A percentile compares a stretch with the other conserved stretches of the same genome.
phyloP scores from a whole-genome alignment of 768 basidiomycete species.

The Melanogaster broomeanus region DNA sequence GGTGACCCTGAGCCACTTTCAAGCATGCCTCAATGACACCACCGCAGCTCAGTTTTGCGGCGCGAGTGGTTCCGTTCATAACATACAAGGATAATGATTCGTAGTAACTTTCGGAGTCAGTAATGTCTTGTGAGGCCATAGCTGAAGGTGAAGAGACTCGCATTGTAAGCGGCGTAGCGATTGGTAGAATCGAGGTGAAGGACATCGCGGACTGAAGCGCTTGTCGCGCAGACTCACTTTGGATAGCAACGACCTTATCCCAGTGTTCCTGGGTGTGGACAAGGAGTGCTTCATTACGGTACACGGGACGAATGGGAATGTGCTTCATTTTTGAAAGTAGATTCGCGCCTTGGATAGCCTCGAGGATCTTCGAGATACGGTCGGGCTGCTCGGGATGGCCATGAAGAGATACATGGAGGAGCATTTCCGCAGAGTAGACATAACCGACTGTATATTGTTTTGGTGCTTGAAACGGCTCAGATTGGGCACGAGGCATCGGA shows the following conservation, averaged over 20 bases:
- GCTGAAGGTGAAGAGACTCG: constrained; percentile 42
- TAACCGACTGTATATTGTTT: constrained; percentile 61
- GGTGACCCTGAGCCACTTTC: constrained; percentile 76
- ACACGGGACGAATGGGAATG: constrained; percentile 73
- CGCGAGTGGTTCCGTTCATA: constrained; percentile 77
- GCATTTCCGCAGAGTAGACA: constrained; percentile 88
- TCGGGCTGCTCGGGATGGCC: constrained; percentile 76
- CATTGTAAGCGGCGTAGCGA: constrained; percentile 13
- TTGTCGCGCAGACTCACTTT: constrained; percentile 54
- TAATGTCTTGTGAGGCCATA: constrained; percentile 73
- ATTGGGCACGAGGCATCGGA: constrained; percentile 25
- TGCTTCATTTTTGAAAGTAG: constrained; percentile 73
- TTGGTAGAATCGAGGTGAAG: background rate
- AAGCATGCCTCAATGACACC: constrained; percentile 91
- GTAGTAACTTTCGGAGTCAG: constrained; percentile 79
- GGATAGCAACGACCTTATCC: constrained; percentile 84
- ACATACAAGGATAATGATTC: constrained; percentile 93
- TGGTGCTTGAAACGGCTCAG: constrained; percentile 31
- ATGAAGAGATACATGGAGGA: constrained; percentile 69
- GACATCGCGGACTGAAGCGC: constrained; percentile 1
- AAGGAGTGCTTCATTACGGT: constrained; percentile 77
- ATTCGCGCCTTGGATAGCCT: constrained; percentile 58
- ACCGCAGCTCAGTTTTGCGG: constrained; percentile 88
- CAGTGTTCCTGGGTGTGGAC: constrained; percentile 92
- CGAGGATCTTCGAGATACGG: constrained; percentile 78